These are phyloP conservation scores for Celoporthe dispersa DNA, from an alignment of 2,329 filamentous ascomycete species.

Conservation along the genomic window DNA sequence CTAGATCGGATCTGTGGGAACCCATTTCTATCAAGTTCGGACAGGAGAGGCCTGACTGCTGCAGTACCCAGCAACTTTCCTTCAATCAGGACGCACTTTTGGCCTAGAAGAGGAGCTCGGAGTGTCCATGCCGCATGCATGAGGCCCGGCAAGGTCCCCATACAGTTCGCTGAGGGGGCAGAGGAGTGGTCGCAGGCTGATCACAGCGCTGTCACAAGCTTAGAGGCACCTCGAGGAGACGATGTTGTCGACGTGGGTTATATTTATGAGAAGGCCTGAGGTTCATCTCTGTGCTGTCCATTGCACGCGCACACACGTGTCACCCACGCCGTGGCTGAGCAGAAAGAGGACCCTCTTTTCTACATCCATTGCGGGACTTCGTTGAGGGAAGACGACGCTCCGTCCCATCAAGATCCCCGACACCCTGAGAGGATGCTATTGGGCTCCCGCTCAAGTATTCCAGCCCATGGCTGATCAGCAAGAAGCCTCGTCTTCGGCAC, in stretches of 20 bases:
- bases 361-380: neutral
- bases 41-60: neutral
- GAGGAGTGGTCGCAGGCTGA: neutral
- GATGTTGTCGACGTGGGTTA: neutral
- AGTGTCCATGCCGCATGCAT: neutral
- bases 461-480: neutral
- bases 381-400: neutral
- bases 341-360: neutral
- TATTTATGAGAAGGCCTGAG: neutral
- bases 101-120: neutral
- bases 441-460: neutral
- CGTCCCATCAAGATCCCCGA: neutral
- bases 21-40: neutral
- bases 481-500: neutral
- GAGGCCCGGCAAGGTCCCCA: neutral
- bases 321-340: neutral
- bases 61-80: neutral
- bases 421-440: neutral
- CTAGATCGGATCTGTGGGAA: neutral
- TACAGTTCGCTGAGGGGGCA: neutral
- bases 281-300: neutral
- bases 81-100: neutral
- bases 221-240: neutral
- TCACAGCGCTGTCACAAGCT: neutral
- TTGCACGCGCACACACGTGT: neutral